Evolutionary conservation across 2,329 filamentous ascomycete genomes (phyloP).

Genomic region (Fusarium sp.): DNA sequence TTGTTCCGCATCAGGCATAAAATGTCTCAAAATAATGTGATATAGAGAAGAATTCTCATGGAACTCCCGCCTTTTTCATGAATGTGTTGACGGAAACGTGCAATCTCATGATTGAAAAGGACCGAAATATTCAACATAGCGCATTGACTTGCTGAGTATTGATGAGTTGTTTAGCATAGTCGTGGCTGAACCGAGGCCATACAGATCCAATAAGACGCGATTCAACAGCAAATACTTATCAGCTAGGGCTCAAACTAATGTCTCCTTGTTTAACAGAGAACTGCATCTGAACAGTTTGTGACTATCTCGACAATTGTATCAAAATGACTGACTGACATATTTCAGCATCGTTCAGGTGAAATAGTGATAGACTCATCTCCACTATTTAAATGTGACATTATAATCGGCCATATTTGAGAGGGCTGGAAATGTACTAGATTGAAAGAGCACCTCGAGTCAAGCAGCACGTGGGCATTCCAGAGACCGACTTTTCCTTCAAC

Average conservation of each 20-base stretch:
- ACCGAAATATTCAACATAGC: neutral
- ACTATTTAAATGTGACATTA: neutral
- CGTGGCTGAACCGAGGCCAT: neutral
- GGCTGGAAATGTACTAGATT: neutral
- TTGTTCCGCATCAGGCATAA: neutral
- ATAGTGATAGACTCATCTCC: neutral
- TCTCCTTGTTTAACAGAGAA: neutral
- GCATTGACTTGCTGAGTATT: neutral
- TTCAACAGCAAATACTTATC: neutral
- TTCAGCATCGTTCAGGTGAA: neutral
- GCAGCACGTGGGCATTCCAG: constrained; percentile 23
- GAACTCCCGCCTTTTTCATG: constrained; percentile 5
- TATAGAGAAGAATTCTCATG: neutral
- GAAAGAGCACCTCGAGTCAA: neutral
- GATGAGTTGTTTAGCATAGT: neutral
- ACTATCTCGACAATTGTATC: neutral
- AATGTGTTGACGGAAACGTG: neutral
- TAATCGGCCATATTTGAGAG: neutral
- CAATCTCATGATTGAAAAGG: neutral
- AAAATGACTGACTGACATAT: neutral
- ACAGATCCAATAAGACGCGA: neutral
- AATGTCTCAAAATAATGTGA: constrained; percentile 2
- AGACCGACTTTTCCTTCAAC: neutral
- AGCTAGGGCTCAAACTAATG: no score
- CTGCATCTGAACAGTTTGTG: neutral